Conservation (phyloP, 345 rosid species). For the Acer yangbiense region DNA sequence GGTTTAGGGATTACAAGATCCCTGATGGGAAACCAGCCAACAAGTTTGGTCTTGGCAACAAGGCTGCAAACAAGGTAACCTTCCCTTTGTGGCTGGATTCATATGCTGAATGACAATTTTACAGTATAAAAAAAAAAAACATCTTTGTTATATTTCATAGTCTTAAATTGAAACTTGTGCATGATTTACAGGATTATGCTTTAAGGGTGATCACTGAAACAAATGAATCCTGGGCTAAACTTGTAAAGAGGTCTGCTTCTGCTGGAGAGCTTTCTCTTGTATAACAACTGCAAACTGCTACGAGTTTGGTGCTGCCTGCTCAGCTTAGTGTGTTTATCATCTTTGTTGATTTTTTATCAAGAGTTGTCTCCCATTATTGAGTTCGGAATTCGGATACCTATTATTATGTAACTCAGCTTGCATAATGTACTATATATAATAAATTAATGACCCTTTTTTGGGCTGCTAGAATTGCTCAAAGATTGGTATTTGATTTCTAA, state of each 20-base stretch:
- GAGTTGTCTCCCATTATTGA: no score
- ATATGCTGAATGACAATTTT: background rate
- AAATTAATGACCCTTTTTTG: no score
- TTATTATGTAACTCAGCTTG: no score
- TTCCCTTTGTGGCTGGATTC: background rate
- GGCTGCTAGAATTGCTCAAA: no score
- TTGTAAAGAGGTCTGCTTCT: conserved; percentile 54
- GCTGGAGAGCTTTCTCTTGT: no score
- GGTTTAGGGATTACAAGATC: conserved; percentile 97
- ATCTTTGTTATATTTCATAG: no score
- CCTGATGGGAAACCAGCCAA: conserved; percentile 99
- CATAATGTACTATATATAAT: no score
- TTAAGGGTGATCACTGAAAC: conserved; percentile 78
- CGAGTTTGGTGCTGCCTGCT: conserved; percentile 52
- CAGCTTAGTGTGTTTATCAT: no score
- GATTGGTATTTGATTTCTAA: no score
- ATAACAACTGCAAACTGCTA: background rate
- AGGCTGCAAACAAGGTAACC: conserved; percentile 81
- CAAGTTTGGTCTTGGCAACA: conserved; percentile 92
- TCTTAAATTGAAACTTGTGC: background rate
- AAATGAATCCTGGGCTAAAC: conserved; percentile 86
- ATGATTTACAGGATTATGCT: conserved; percentile 65
- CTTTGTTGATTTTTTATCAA: no score
- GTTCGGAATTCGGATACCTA: no score
- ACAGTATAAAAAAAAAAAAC: no score